Base-by-base conservation (phyloP, 2,329 filamentous ascomycete genomes). In the Beauveria asiatica region DNA sequence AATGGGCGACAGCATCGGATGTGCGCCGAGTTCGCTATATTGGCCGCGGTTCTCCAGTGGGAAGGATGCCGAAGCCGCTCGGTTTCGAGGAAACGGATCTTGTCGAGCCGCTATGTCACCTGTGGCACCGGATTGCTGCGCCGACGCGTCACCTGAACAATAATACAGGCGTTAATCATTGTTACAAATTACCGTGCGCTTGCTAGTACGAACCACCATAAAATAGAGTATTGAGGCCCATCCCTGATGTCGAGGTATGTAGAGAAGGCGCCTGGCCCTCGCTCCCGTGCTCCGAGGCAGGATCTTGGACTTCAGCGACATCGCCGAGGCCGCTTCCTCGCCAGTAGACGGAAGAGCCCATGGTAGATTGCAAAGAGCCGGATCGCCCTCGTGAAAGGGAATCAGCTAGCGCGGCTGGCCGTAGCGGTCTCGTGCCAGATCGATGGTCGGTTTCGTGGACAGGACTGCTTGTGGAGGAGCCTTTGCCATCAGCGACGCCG, bases 301-400 rank as follows among this genome's bases (percentile, higher is more conserved):
- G 30, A 25, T 54, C 44, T 23, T 53, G 50, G 42, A 41, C 57
- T 23, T 54, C 57, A 1, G 50, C 57, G 27, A 60, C 50, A 8
- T 60, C 57, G n/a, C 57, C 50, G 42, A 60, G 57, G 2, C 50
- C 44, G 42, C 57, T 23, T 7, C 50, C 57, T 52, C 57, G 50
- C 83, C 83, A 86, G 13, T 82, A 81, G 80, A 85, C 83, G 67
- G 80, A 83, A 10, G 83, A 77, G 41, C 83, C 76, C 50, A 86
- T 71, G 3, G 83, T 82, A 16, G 83, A 85, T 62, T 85, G 81
- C 16, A 84, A 69, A 11, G 76, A 82, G 53, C 85, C 83, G 3
- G 82, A 80, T 63, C 83, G 77, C 11, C 82, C 79, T 60, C 83
- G 76, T 6, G 77, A 76, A 72, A 84, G 78, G 2, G 82, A 78